These are phyloP conservation scores for Cryptococcus neoformans DNA, from an alignment of 1,284 basidiomycete species.

Conservation along the genomic window DNA sequence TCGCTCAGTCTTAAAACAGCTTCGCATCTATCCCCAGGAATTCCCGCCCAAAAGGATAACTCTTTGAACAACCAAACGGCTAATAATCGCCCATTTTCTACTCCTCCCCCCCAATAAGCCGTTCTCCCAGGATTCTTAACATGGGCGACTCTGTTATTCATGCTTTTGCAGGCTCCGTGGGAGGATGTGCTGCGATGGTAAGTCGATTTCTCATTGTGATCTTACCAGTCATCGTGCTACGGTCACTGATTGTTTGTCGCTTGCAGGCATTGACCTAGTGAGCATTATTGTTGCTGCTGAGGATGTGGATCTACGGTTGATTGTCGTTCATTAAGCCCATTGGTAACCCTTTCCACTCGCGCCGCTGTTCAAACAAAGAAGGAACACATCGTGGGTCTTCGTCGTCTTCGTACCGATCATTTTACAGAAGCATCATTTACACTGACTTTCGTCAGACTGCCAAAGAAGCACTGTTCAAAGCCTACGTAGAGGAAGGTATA, in stretches of 20 bases:
- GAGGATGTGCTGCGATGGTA: conserved; percentile 90
- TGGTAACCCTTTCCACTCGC: conserved; percentile 88
- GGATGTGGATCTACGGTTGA: background rate
- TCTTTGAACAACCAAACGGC: too few species aligned
- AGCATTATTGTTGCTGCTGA: conserved; percentile 1
- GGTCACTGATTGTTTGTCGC: background rate
- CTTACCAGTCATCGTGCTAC: background rate
- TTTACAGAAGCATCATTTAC: too few species aligned
- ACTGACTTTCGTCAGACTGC: conserved; percentile 18
- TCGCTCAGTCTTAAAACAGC: too few species aligned
- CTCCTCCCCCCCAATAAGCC: too few species aligned
- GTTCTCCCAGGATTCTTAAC: background rate
- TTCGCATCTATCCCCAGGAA: too few species aligned
- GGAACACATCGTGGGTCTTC: conserved; percentile 30
- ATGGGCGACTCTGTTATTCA: conserved; percentile 78
- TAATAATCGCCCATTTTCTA: background rate
- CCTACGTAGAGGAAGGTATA: conserved; percentile 80
- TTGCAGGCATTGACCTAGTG: conserved; percentile 48
- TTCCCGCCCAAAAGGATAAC: too few species aligned
- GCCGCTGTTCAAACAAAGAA: conserved; percentile 87
- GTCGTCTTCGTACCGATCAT: background rate
- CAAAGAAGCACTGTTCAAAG: conserved; percentile 59
- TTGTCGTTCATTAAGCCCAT: conserved; percentile 58
- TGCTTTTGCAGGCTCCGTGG: conserved; percentile 82
- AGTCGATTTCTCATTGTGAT: conserved; percentile 37